phyloP scores from a whole-genome alignment of 495 filamentous ascomycete species.

The Chaetomidium leptoderma region DNA sequence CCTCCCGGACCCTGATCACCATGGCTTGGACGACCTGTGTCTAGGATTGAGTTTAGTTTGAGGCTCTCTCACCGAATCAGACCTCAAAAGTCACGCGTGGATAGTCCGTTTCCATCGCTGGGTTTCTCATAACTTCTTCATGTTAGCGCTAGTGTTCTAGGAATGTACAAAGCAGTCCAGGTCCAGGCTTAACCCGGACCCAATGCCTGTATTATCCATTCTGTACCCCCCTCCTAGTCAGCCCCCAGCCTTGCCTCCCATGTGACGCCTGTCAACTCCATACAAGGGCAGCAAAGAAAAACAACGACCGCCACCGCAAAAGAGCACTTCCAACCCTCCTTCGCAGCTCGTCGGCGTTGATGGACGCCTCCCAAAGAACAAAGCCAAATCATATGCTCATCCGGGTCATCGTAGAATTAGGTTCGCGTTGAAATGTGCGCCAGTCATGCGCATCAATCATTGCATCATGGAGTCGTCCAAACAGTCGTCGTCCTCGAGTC shows the following conservation, averaged over 20 bases:
- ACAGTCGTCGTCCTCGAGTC: slow-evolving; percentile 78
- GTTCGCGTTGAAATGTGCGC: slow-evolving; percentile 16
- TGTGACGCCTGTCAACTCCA: slow-evolving; percentile 7
- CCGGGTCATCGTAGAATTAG: slow-evolving; percentile 1
- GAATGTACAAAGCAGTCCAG: background rate
- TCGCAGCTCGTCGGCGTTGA: background rate
- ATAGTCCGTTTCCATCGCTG: background rate
- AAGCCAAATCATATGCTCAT: background rate
- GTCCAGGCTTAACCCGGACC: background rate
- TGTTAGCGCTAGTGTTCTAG: background rate
- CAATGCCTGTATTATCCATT: slow-evolving; percentile 13
- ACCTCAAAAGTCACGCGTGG: no score
- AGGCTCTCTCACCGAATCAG: no score
- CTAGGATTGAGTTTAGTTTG: no score
- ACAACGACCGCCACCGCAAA: slow-evolving; percentile 7
- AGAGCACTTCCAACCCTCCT: background rate
- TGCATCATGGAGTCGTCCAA: slow-evolving; percentile 62
- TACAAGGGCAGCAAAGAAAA: slow-evolving; percentile 21
- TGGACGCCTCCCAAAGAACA: background rate
- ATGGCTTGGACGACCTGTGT: no score
- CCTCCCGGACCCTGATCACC: no score
- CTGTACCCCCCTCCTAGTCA: slow-evolving; percentile 7
- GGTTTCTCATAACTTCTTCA: background rate
- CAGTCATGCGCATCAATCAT: slow-evolving; percentile 32
- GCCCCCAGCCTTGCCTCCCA: background rate